phyloP scores from a whole-genome alignment of 2,329 filamentous ascomycete species.

The Thelonectria discophora region DNA sequence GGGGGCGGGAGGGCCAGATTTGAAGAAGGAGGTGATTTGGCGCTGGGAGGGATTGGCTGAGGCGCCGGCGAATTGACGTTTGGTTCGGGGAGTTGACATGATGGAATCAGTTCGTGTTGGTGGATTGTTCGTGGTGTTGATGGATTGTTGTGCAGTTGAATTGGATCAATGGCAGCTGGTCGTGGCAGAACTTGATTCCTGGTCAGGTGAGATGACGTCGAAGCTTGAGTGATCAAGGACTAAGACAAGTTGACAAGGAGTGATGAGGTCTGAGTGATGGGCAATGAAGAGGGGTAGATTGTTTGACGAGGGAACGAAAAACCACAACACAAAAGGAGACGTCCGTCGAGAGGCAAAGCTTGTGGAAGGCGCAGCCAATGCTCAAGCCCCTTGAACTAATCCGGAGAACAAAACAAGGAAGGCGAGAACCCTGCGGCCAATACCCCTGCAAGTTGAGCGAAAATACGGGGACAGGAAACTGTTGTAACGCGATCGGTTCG shows the following conservation, averaged over 20 bases:
- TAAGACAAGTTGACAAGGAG: conserved; percentile 14
- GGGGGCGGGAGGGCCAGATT: conserved; percentile 45
- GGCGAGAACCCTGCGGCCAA: conserved; percentile 6
- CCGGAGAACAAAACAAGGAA: conserved; percentile 22
- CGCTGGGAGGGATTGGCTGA: conserved; percentile 66
- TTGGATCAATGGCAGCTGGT: neutral
- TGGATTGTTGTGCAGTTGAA: no score
- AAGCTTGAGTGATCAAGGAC: neutral
- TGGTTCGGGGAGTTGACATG: conserved; percentile 65
- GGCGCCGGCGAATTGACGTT: conserved; percentile 69
- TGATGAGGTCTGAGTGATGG: no score
- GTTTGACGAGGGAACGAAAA: conserved; percentile 25
- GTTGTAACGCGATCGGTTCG: conserved; percentile 37
- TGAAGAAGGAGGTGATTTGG: conserved; percentile 72
- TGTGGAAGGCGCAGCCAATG: conserved; percentile 13
- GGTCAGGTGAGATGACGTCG: conserved; percentile 21
- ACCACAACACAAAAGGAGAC: neutral
- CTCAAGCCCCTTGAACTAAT: conserved; percentile 12
- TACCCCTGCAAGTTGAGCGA: conserved; percentile 9
- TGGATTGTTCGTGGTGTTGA: no score
- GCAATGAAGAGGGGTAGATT: conserved; percentile 7
- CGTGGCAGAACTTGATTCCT: no score
- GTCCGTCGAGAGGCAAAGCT: conserved; percentile 5
- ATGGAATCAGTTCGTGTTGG: neutral
- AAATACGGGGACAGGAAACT: conserved; percentile 8